Percentiles rank a stretch among this genome's conserved stretches.
These are phyloP conservation scores for Chalciporus sp. DNA, from an alignment of 1,284 basidiomycete genomes.

Conservation along the genomic window DNA sequence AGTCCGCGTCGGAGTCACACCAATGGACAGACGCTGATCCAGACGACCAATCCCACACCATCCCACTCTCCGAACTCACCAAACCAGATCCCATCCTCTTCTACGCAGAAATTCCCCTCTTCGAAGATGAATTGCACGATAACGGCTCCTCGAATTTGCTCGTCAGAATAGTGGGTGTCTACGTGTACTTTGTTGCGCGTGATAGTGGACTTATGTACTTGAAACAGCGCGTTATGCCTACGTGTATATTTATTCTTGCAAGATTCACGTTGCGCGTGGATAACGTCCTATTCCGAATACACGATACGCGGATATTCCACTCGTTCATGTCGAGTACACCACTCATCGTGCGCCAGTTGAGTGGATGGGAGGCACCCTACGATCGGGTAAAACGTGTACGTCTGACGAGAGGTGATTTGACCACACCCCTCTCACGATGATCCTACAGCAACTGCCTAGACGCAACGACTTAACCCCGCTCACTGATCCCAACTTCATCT, in stretches of 20 bases:
- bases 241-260: conserved; percentile 89
- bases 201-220: conserved; percentile 5
- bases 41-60: conserved; percentile 56
- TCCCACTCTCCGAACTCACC: conserved; percentile 84
- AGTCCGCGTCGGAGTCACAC: conserved; percentile 13
- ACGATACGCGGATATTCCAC: conserved; percentile 91
- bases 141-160: conserved; percentile 85
- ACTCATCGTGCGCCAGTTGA: conserved; percentile 77
- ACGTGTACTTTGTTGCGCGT: background rate
- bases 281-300: conserved; percentile 89
- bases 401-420: conserved; percentile 11
- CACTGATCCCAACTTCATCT: conserved; percentile 88
- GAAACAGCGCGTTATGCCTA: conserved; percentile 92
- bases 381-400: conserved; percentile 76
- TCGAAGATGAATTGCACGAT: conserved; percentile 94
- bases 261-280: conserved; percentile 96
- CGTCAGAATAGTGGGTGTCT: conserved; percentile 77
- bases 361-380: conserved; percentile 91
- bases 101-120: conserved; percentile 90
- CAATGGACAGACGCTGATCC: conserved; percentile 58
- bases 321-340: conserved; percentile 67
- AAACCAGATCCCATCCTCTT: conserved; percentile 92
- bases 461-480: conserved; percentile 87
- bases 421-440: background rate
- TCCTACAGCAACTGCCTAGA: conserved; percentile 68